Evolutionary conservation across 2,329 filamentous ascomycete species (phyloP), one percentile per base, ranked within the genome.

Genomic region (Aspergillus aculeatus): DNA sequence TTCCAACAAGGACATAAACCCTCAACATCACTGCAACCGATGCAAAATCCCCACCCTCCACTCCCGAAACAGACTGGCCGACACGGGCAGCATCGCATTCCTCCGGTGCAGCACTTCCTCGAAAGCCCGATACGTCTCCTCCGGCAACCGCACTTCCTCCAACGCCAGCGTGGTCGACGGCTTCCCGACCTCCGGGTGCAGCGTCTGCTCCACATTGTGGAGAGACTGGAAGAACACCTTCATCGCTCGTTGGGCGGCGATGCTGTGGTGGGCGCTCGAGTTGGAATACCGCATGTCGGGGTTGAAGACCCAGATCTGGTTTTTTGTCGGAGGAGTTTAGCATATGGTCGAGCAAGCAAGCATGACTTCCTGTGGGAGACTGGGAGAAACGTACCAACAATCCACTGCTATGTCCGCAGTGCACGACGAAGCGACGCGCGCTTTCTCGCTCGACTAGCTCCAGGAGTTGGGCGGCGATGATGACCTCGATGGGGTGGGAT

Each of bases 261-360:
- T 65, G 38, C 57, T 71, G 10, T 69, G 59, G 1, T 67, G 60
- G 10, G 63, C n/a, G 48, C 65, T 68, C 10, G 80, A 81, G 10
- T 78, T 82, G 1, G 85, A 85, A 63, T 86, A 83, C 54, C 79
- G 78, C 47, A 87, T 76, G 59, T 86, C 81, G 0, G 84, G 83
- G 7, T 85, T 85, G 72, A 88, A 87, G 56, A 85, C 76, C 85
- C 85, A 87, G 29, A 86, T 64, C 72, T 83, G 32, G 3, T 21
- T 44, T 14, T 11, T 29, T 26, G 7, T 7, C 26, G 7, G 9
- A 9, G 26, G 26, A 26, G 26, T 26, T 26, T 29, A 29, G 26
- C 26, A 29, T 29, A 2, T 3, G 21, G 11, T 7, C 16, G 23
- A n/a, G n/a, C 4, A 16, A 16, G 31, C 6, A 29, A 26, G 16